Conservation (phyloP, 2,329 filamentous ascomycete genomes). For the Teratosphaeria viscida region DNA sequence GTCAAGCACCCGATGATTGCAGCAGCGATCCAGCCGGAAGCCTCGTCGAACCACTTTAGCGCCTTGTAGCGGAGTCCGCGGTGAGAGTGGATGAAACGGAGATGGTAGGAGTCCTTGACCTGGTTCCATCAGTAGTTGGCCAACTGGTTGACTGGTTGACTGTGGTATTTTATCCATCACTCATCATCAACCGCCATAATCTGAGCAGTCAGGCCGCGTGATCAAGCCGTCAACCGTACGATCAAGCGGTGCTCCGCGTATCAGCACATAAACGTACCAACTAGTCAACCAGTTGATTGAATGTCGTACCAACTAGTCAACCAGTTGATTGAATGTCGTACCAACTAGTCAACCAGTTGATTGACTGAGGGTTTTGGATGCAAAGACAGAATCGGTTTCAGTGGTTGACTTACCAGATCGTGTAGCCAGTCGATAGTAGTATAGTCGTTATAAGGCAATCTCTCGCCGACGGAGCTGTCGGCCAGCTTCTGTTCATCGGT, state of each 20-base stretch:
- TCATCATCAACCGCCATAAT: too few relatives aligned
- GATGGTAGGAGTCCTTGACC: constrained; percentile 49
- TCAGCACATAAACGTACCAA: too few relatives aligned
- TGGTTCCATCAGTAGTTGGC: constrained; percentile 10
- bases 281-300: too few relatives aligned
- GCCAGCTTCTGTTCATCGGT: constrained; percentile 41
- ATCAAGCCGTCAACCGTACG: too few relatives aligned
- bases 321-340: too few relatives aligned
- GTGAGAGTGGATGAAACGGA: constrained; percentile 34
- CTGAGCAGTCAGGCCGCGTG: too few relatives aligned
- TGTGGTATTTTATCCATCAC: too few relatives aligned
- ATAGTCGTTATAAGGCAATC: constrained; percentile 51
- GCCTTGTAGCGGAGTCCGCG: constrained; percentile 33
- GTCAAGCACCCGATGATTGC: constrained; percentile 45
- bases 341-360: too few relatives aligned
- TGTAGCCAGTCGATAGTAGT: constrained; percentile 54
- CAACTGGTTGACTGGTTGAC: too few relatives aligned
- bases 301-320: too few relatives aligned
- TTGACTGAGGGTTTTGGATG: too few relatives aligned
- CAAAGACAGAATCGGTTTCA: neutral
- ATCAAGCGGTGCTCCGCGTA: too few relatives aligned
- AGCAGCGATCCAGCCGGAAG: constrained; percentile 47
- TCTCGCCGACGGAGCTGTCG: constrained; percentile 41
- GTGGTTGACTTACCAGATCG: constrained; percentile 35
- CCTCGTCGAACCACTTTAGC: constrained; percentile 37